Evolutionary conservation across 768 basidiomycete genomes (phyloP), one percentile per base, ranked within the genome.

Genomic region (Auricularia sp.): DNA sequence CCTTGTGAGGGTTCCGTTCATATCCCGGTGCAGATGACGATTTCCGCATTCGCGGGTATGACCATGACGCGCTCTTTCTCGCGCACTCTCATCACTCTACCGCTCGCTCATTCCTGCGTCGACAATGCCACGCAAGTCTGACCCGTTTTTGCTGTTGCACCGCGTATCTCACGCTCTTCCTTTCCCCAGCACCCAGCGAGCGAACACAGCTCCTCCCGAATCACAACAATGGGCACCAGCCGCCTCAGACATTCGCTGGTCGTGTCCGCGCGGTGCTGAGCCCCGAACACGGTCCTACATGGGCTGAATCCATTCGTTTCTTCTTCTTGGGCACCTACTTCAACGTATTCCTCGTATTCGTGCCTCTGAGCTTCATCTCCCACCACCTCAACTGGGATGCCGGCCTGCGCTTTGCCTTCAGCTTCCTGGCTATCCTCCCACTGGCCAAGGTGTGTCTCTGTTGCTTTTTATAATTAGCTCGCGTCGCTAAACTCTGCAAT

Each of bases 401-500:
- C 36, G 85, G 82, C 18, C 74, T 86, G n/a, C 83, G 87, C 12
- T 91, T 91, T 68, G 74, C 74, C 6, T 88, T 90, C 73, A 87
- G 86, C 67, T 93, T 93, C 72, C 68, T 91, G 53, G 89, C 91
- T 11, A 92, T 94, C 69, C 78, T 94, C 63, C 94, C 94, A 34
- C 81, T 97, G 35, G 94, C 93, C 34, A 89, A 88, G 79, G 91
- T 91, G 69, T 62, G 79, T 68, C 43, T 18, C 14, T 36, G 21
- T 65, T 61, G 54, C 29, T 29, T 56, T 64, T 7, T 47, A 36
- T 51, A 42, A 23, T 62, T 62, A 51, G 35, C 8, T 14, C 11
- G 35, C 36, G 39, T 60, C 58, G 43, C 5, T 21, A 42, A 11
- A 11, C 34, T 23, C n/a, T 8, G 29, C 10, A 12, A 8, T 59